A percentile compares a stretch with the other conserved stretches of the same genome.
These are phyloP conservation scores for Inga leiocalycina DNA, from an alignment of 306 rosid genomes.

Conservation along the genomic window DNA sequence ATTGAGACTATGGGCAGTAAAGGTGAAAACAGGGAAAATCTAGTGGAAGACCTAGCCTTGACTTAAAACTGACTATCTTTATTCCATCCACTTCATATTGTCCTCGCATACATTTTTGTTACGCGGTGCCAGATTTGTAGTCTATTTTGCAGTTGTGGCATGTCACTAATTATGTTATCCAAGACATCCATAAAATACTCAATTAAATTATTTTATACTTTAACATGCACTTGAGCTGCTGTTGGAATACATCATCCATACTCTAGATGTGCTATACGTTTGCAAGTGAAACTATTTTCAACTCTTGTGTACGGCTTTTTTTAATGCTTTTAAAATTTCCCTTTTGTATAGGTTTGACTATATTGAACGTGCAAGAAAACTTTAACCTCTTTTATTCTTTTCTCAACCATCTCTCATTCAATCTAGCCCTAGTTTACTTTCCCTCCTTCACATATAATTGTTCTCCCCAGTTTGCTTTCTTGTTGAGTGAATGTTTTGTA, in stretches of 20 bases:
- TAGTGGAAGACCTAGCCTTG: neutral
- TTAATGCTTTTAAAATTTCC: neutral
- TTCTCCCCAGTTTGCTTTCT: neutral
- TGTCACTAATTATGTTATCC: neutral
- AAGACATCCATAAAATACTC: neutral
- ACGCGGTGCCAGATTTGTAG: neutral
- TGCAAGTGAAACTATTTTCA: neutral
- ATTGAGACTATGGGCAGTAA: conserved; percentile 11
- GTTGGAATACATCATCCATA: neutral
- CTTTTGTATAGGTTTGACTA: neutral
- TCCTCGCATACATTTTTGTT: neutral
- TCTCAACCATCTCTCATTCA: neutral
- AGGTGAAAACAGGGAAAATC: neutral
- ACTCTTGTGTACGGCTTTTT: neutral
- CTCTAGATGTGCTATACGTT: neutral
- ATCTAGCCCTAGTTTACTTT: neutral
- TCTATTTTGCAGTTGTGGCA: neutral
- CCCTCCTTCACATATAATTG: neutral
- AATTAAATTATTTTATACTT: neutral
- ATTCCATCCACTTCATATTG: neutral
- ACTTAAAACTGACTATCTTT: conserved; percentile 13
- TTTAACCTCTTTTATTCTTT: neutral
- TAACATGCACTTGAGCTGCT: neutral
- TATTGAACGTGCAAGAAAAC: neutral
- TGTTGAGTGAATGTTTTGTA: neutral